Evolutionary conservation across 352 stramenopile species (phyloP).

Genomic region (Pythium biforme): DNA sequence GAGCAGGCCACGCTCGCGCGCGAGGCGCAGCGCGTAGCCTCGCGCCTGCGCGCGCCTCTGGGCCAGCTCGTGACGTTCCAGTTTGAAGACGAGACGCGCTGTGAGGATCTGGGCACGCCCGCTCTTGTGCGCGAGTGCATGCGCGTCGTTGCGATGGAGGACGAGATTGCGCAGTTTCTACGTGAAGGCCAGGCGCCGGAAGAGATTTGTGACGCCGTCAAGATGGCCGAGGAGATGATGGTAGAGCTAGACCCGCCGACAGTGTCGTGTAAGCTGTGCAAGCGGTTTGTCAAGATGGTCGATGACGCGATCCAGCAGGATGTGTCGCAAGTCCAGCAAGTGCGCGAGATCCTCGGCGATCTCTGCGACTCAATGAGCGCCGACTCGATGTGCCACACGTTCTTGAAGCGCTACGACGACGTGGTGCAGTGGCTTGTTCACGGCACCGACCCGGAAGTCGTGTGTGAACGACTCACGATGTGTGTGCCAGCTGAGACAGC

Average conservation of each 20-base stretch:
- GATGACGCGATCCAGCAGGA: constrained; percentile 53
- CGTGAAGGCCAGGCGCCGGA: constrained; percentile 38
- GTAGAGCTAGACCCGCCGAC: constrained; percentile 22
- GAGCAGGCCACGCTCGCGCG: constrained; percentile 40
- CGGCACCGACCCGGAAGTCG: constrained; percentile 54
- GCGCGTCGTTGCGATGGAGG: constrained; percentile 39
- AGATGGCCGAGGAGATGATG: constrained; percentile 13
- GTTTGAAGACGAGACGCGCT: constrained; percentile 46
- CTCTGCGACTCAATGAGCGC: constrained; percentile 65
- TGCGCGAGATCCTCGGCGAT: constrained; percentile 73
- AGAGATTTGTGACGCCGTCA: constrained; percentile 47
- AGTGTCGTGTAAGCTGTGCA: constrained; percentile 73
- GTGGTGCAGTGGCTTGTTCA: constrained; percentile 79
- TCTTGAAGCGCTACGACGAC: constrained; percentile 72
- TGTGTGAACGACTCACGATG: constrained; percentile 64
- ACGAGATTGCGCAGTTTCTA: constrained; percentile 45
- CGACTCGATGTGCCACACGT: constrained; percentile 78
- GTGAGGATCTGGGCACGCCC: constrained; percentile 38
- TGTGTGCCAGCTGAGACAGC: constrained; percentile 29
- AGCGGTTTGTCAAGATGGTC: constrained; percentile 78
- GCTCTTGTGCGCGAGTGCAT: constrained; percentile 44
- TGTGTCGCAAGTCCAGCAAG: constrained; percentile 58
- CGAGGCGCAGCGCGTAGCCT: constrained; percentile 29
- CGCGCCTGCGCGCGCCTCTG: constrained; percentile 40
- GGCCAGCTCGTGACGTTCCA: constrained; percentile 41